phyloP scores from a whole-genome alignment of 139 green algal genomes.

The Dunaliella sp. region DNA sequence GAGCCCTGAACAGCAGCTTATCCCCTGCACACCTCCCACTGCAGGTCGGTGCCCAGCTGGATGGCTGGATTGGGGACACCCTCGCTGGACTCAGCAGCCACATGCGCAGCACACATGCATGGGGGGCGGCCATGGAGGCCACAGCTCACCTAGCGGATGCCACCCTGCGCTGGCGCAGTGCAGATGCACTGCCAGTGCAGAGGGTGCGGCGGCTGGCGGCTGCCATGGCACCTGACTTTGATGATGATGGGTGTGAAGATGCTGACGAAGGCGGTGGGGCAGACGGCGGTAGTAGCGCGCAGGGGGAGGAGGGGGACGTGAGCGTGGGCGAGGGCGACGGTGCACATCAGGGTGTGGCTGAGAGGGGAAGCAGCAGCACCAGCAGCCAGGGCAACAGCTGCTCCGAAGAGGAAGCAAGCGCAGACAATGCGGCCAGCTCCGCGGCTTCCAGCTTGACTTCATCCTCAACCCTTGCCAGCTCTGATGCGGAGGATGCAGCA shows the following conservation, averaged over 20 bases:
- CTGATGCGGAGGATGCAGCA: neutral
- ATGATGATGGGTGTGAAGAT: neutral
- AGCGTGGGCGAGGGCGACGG: too few relatives aligned
- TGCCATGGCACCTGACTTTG: neutral
- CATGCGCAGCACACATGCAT: neutral
- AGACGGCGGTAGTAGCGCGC: neutral
- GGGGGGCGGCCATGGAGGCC: neutral
- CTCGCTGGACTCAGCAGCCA: neutral
- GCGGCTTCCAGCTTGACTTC: neutral
- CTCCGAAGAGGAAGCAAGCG: neutral
- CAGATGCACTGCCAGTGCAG: neutral
- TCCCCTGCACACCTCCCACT: too few relatives aligned
- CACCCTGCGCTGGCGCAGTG: neutral
- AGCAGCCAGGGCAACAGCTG: neutral
- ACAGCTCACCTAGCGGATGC: neutral
- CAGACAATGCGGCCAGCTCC: too few relatives aligned
- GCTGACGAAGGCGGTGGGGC: too few relatives aligned
- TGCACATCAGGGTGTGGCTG: neutral
- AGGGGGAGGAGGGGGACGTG: conserved; percentile 9
- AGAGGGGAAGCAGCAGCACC: neutral
- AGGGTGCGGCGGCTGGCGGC: conserved; percentile 1
- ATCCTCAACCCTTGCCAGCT: neutral
- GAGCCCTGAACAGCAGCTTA: too few relatives aligned
- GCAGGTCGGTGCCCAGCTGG: neutral
- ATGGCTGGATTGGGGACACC: neutral